Conservation (phyloP, 192 early-diverging fungal genomes). For the Chytriomyces confervae region DNA sequence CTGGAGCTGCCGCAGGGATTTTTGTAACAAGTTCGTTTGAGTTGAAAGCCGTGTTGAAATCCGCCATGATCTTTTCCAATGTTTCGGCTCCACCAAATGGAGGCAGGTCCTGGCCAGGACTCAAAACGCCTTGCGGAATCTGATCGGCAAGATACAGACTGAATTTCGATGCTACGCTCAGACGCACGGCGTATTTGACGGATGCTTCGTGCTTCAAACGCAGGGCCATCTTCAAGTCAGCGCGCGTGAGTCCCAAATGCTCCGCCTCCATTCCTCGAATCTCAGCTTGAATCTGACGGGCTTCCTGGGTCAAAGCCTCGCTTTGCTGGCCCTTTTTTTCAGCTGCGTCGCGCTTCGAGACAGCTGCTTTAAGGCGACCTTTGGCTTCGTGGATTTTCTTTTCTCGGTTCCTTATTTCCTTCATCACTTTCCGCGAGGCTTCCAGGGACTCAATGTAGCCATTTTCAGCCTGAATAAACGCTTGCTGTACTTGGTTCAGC, state of each 20-base stretch:
- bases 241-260: constrained; percentile 30
- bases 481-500: constrained; percentile 8
- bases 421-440: constrained; percentile 19
- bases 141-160: constrained; percentile 28
- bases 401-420: constrained; percentile 36
- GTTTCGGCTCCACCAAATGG: constrained; percentile 9
- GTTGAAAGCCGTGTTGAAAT: constrained; percentile 26
- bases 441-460: constrained; percentile 26
- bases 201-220: constrained; percentile 25
- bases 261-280: constrained; percentile 30
- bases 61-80: constrained; percentile 31
- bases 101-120: constrained; percentile 31
- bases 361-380: constrained; percentile 1
- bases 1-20: constrained; percentile 23
- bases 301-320: constrained; percentile 14
- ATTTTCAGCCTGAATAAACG: constrained; percentile 22
- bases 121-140: constrained; percentile 35
- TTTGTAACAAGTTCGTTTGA: constrained; percentile 29
- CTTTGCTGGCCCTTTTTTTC: constrained; percentile 30
- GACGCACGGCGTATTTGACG: constrained; percentile 22
- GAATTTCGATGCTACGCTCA: constrained; percentile 27
- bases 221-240: constrained; percentile 22
- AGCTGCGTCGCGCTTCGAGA: constrained; percentile 16
- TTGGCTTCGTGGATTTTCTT: constrained; percentile 28
- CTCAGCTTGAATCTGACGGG: constrained; percentile 22